Evolutionary conservation across 306 rosid genomes (phyloP), one percentile per base, ranked within the genome.

Genomic region (Quercus aquifolioides): DNA sequence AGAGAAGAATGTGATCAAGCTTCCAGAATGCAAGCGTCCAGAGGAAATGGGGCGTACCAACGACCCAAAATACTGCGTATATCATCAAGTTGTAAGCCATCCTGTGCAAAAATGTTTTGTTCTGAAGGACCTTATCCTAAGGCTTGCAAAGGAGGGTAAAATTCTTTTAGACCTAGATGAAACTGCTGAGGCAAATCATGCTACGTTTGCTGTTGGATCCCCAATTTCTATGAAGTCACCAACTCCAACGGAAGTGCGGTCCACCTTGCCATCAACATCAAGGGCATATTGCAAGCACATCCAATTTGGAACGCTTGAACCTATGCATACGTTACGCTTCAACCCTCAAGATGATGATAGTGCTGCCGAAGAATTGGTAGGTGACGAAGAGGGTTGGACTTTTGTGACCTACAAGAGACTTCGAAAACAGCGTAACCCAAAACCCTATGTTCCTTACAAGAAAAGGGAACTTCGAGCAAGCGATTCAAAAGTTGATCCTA

Each of bases 361-460:
- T 1, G 0, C 1, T 6, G 12, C 0, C 0, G 11, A 41, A 0
- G 12, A 41, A 9, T 9, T 9, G 49, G 9, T 8, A 0, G 0
- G 11, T 41, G 49, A 41, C 2, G 12, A 9, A 41, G 2, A 41
- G 49, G 49, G 2, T 0, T 41, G 49, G 49, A 41, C 49, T 8
- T 9, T 8, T 8, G 49, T 8, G 49, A 41, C 49, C 0, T 6
- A 7, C 11, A 41, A 41, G 49, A 41, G 4, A 41, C 0, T 9
- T 41, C 12, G 3, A 41, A 41, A 41, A 0, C 12, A 41, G 0
- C 12, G 3, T 41, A 41, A 41, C 3, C 49, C 12, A 41, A 41
- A 41, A 9, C 49, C 49, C 11, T 1, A 2, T 41, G 12, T 41
- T 9, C 9, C 11, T 41, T 41, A 8, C 3, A 0, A 6, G 9